phyloP scores from a whole-genome alignment of 148 eudicot species.

The Amaranthus palmeri region DNA sequence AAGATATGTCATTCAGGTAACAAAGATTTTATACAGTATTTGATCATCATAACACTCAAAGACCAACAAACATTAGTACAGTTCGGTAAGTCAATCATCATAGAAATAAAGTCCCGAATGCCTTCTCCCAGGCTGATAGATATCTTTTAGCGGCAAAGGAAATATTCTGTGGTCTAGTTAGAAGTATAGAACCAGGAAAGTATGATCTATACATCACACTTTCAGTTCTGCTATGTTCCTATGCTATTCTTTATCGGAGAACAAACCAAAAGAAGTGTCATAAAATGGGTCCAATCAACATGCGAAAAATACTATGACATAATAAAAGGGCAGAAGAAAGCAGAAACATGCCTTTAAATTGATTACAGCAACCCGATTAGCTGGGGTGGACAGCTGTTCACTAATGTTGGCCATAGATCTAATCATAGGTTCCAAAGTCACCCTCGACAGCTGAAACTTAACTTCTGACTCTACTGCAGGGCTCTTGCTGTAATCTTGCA shows the following conservation, averaged over 20 bases:
- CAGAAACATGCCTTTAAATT: constrained; percentile 67
- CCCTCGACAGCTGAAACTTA: constrained; percentile 54
- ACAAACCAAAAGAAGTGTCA: neutral
- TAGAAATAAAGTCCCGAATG: too few species aligned
- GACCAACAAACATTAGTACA: neutral
- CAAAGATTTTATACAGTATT: too few species aligned
- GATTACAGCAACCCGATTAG: constrained; percentile 82
- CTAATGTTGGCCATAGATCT: constrained; percentile 85
- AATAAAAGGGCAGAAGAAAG: neutral
- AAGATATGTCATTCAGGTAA: too few species aligned
- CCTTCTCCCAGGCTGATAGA: too few species aligned
- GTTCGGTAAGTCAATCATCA: too few species aligned
- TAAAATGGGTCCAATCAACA: neutral
- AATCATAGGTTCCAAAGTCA: constrained; percentile 70
- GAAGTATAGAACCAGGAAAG: neutral
- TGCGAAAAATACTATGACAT: neutral
- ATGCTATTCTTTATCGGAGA: neutral
- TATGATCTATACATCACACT: neutral
- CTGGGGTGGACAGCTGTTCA: constrained; percentile 77
- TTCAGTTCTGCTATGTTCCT: constrained; percentile 5
- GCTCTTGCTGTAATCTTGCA: constrained; percentile 79
- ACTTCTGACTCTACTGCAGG: constrained; percentile 63
- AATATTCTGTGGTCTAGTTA: neutral
- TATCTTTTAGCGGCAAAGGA: too few species aligned
- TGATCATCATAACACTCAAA: neutral